Percentiles rank a stretch among this genome's conserved stretches.
These are phyloP conservation scores for Pichia manshurica DNA, from an alignment of 805 yeast species.

Conservation along the genomic window DNA sequence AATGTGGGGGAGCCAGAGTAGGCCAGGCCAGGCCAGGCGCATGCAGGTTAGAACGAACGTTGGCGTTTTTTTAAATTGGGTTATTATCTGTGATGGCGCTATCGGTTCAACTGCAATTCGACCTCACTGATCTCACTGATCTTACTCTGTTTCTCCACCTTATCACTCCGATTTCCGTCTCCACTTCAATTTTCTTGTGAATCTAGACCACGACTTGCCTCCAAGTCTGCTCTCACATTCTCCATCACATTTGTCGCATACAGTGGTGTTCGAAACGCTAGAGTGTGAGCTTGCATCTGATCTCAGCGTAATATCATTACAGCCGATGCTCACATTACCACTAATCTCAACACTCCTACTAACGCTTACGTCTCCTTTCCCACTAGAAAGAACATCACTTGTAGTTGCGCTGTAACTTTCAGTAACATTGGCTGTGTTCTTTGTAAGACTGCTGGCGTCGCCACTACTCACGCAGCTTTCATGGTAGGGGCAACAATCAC, in stretches of 20 bases:
- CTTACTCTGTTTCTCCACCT: background rate
- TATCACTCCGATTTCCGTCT: conserved; percentile 22
- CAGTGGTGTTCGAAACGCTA: conserved; percentile 1
- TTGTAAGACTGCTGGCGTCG: too few species aligned
- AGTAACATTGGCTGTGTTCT: background rate
- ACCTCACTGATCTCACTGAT: too few species aligned
- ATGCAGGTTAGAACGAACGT: too few species aligned
- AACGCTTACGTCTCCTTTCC: conserved; percentile 7
- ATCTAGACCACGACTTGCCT: conserved; percentile 19
- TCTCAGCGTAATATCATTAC: background rate
- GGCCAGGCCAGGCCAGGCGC: too few species aligned
- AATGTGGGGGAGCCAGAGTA: too few species aligned
- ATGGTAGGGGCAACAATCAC: too few species aligned
- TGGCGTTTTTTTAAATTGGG: too few species aligned
- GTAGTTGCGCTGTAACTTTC: background rate
- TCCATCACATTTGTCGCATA: background rate
- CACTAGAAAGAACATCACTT: background rate
- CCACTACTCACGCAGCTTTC: too few species aligned
- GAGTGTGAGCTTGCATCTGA: background rate
- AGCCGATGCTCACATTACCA: background rate
- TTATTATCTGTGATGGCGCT: too few species aligned
- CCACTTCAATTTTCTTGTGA: conserved; percentile 28
- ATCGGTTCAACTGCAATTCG: too few species aligned
- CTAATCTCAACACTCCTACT: background rate
- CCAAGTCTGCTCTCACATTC: background rate